Base-by-base conservation (phyloP, 2,329 filamentous ascomycete genomes). In the Westerdykella ornata region DNA sequence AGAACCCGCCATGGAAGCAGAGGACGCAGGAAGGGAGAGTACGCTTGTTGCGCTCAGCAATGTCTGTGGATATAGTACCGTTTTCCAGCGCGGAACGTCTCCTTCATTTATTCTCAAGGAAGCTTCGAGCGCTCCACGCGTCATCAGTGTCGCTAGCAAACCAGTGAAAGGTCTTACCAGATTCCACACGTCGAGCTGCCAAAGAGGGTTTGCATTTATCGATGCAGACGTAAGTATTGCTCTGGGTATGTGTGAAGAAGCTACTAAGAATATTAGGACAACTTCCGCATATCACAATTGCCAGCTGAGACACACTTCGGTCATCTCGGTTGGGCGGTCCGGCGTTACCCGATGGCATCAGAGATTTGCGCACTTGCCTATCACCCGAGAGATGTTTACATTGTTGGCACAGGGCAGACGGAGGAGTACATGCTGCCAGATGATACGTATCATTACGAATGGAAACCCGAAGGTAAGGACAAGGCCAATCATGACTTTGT, bases 21-120 rank as follows among this genome's bases (percentile, higher is more conserved):
- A 72, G 13, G 72, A 80, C 16, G 70, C 51, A 42, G 60, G 60
- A 43, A 47, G 62, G 46, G 44, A 71, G 39, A 60, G 66, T 36
- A 72, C 81, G 0, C 68, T 88, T 30, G 71, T 77, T 2, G 67
- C 72, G 1, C 75, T 84, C 33, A 57, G 70, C 41, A 82, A 86
- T 42, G 60, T 96, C n/a, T 79, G 76, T 20, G 87, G 88, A 3
- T 88, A 89, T 62, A 83, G 80, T 57, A 78, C 85, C 1, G 82
- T 97, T 1, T 92, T 95, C 58, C 74, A 96, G 37, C 82, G 88
- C 0, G 89, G 90, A 0, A 67, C 75, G 3, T 87, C 87, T 1
- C 85, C 90, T 0, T 82, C 81, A 43, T 89, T 97, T 61, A 70
- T 98, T 34, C 63, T 96, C 33, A 94, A 86, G 56, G 87, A 87